Evolutionary conservation across 306 rosid genomes (phyloP).

Genomic region (Acacia confusa): DNA sequence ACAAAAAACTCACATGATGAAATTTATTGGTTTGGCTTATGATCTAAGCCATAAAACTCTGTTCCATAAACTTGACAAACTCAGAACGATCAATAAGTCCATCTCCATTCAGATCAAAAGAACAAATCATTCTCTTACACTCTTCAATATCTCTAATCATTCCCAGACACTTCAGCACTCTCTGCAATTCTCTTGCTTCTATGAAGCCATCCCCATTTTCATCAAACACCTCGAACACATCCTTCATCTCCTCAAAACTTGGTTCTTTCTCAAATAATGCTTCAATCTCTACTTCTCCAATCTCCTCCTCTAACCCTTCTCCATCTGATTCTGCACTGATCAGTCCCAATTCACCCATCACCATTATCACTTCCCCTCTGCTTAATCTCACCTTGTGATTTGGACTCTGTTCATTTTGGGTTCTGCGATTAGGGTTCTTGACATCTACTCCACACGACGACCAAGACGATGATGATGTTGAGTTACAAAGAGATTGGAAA

Average conservation of each 20-base stretch:
- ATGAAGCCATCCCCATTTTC: constrained; percentile 48
- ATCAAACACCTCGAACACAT: constrained; percentile 50
- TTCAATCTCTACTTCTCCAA: constrained; percentile 32
- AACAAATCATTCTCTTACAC: constrained; percentile 37
- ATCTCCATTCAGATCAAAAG: constrained; percentile 41
- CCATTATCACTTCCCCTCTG: constrained; percentile 38
- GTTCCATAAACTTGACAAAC: constrained; percentile 42
- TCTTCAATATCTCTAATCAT: constrained; percentile 28
- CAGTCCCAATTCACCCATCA: constrained; percentile 50
- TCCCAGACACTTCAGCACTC: constrained; percentile 36
- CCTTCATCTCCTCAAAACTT: constrained; percentile 43
- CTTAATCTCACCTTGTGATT: constrained; percentile 10
- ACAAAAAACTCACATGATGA: background rate
- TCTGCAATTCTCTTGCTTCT: constrained; percentile 38
- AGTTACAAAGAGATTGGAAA: background rate
- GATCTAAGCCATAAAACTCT: constrained; percentile 10
- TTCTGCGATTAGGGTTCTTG: background rate
- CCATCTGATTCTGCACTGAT: background rate
- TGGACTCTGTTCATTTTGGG: background rate
- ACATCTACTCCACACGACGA: background rate
- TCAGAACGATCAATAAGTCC: constrained; percentile 41
- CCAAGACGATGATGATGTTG: background rate
- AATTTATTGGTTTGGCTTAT: background rate
- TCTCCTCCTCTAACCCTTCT: background rate
- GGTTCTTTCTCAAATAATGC: constrained; percentile 41